These are phyloP conservation scores for Picocystis salinarum DNA, from an alignment of 139 green algal genomes.

Conservation along the genomic window DNA sequence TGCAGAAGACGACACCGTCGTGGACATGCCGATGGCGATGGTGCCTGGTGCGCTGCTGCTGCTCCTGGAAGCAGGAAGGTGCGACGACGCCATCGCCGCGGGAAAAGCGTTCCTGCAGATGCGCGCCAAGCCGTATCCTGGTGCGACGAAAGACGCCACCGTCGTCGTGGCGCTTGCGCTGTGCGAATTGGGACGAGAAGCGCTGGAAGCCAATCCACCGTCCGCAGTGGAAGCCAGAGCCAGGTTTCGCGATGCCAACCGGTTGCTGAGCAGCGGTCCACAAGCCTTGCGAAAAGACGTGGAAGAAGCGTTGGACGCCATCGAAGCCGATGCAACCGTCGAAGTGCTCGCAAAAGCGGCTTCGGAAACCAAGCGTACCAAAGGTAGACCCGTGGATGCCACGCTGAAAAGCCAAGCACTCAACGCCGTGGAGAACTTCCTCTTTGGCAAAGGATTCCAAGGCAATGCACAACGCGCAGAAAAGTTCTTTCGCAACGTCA, in stretches of 20 bases:
- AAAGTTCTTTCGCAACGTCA: no score
- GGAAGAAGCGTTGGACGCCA: background rate
- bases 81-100: background rate
- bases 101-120: slow-evolving; percentile 3
- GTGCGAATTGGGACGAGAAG: slow-evolving; percentile 6
- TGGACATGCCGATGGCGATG: background rate
- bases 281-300: background rate
- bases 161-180: slow-evolving; percentile 15
- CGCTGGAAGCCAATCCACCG: slow-evolving; percentile 8
- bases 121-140: slow-evolving; percentile 13
- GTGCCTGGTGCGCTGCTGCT: background rate
- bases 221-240: slow-evolving; percentile 11
- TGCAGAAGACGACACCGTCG: background rate
- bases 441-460: no score
- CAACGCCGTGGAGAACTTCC: no score
- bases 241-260: slow-evolving; percentile 6
- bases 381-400: no score
- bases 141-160: slow-evolving; percentile 17
- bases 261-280: slow-evolving; percentile 7
- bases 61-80: background rate
- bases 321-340: background rate
- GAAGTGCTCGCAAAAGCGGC: background rate
- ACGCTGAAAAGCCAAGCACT: no score
- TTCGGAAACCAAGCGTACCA: slow-evolving; percentile 7
- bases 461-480: no score